Percentiles rank a stretch among this genome's conserved stretches.
Conservation (phyloP, 306 rosid genomes). For the Urtica urens region DNA sequence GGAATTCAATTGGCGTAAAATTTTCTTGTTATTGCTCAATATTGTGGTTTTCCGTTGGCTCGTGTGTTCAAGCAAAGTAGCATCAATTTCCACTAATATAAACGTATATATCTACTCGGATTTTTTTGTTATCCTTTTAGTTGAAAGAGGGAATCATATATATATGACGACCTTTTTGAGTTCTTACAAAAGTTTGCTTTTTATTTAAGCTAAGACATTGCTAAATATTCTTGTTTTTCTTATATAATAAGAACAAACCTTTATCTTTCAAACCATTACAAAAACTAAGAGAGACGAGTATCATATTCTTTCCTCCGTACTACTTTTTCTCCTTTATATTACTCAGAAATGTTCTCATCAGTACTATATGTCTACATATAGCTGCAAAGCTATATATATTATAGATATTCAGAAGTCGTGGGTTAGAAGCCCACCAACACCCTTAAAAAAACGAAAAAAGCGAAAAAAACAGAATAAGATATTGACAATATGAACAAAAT, state of each 20-base stretch:
- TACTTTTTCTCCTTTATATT: slow-evolving; percentile 4
- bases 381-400: slow-evolving; percentile 21
- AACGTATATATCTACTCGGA: not conserved
- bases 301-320: slow-evolving; percentile 33
- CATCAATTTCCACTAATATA: slow-evolving; percentile 11
- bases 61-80: slow-evolving; percentile 18
- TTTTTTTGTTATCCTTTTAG: slow-evolving; percentile 6
- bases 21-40: not conserved
- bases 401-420: slow-evolving; percentile 7
- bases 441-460: slow-evolving; percentile 4
- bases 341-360: slow-evolving; percentile 7
- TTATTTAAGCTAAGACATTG: slow-evolving; percentile 30
- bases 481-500: not conserved
- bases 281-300: slow-evolving; percentile 43
- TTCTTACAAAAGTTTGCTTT: slow-evolving; percentile 24
- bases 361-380: slow-evolving; percentile 6
- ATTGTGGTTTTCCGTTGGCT: slow-evolving; percentile 15
- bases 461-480: not conserved
- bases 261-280: slow-evolving; percentile 33
- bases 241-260: slow-evolving; percentile 33
- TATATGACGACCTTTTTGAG: not conserved
- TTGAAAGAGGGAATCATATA: slow-evolving; percentile 24
- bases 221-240: slow-evolving; percentile 27
- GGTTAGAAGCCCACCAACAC: too few relatives aligned
- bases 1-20: too few relatives aligned